Conservation (phyloP, 2,329 filamentous ascomycete species). For the Xylariaceae sp. region DNA sequence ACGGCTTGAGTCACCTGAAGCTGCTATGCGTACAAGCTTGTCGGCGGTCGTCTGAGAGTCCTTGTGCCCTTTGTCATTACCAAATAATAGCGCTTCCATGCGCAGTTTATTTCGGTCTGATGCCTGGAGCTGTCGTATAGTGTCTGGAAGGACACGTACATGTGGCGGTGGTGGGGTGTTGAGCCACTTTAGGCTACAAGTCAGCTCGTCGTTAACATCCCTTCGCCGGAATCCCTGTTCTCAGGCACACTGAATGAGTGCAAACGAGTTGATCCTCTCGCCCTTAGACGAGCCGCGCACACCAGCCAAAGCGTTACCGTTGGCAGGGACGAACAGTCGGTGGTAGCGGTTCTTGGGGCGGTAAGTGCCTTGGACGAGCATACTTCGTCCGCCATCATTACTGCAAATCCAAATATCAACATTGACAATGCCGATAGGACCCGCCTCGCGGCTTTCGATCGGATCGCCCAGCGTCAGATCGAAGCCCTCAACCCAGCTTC, state of each 20-base stretch:
- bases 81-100: constrained; percentile 4
- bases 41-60: neutral
- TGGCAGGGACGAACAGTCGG: constrained; percentile 3
- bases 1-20: constrained; percentile 2
- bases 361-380: too few relatives aligned
- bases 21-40: constrained; percentile 1
- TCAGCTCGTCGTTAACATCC: constrained; percentile 1
- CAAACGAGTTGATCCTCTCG: constrained; percentile 4
- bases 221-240: constrained; percentile 1
- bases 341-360: constrained; percentile 1
- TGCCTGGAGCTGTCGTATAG: neutral
- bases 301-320: constrained; percentile 2
- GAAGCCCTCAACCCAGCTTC: constrained; percentile 5
- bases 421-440: constrained; percentile 4
- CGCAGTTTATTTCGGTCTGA: neutral
- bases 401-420: constrained; percentile 6
- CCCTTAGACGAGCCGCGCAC: constrained; percentile 5
- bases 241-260: constrained; percentile 1
- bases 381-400: neutral
- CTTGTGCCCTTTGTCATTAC: neutral
- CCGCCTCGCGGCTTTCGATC: constrained; percentile 5
- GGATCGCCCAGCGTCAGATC: constrained; percentile 5
- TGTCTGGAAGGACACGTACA: constrained; percentile 1
- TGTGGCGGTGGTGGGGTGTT: constrained; percentile 1
- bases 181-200: neutral